phyloP scores from a whole-genome alignment of 1,284 basidiomycete species.

The Microbotryum intermedium region DNA sequence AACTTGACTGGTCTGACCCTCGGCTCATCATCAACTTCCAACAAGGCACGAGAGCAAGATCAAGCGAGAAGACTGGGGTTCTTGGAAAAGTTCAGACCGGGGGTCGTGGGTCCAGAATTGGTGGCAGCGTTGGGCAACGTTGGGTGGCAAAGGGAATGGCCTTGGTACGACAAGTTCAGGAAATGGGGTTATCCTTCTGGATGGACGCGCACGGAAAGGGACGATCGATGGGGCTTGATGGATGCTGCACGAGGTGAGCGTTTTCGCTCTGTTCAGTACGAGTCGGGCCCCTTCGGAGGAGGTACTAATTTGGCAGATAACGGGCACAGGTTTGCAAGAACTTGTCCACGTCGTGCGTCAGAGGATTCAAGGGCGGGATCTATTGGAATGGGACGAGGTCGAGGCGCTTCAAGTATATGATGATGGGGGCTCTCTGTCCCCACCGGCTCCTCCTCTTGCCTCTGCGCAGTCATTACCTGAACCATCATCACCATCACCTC shows the following conservation, averaged over 20 bases:
- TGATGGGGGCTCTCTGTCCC: neutral
- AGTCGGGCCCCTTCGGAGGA: neutral
- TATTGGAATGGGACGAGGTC: neutral
- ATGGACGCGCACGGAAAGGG: conserved; percentile 1
- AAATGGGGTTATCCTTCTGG: conserved; percentile 18
- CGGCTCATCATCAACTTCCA: neutral
- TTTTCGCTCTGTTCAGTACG: no score
- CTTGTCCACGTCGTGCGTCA: neutral
- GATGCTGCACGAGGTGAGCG: conserved; percentile 6
- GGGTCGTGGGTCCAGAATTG: conserved; percentile 8
- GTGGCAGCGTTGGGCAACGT: neutral
- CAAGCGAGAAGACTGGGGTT: neutral
- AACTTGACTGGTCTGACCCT: neutral
- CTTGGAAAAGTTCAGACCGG: conserved; percentile 7
- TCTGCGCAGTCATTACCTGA: neutral
- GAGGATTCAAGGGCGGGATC: neutral
- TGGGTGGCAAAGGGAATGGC: neutral
- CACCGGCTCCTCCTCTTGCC: neutral
- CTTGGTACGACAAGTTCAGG: conserved; percentile 11
- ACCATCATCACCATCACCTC: no score
- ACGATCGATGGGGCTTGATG: neutral
- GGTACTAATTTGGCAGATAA: neutral
- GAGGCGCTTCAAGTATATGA: conserved; percentile 7
- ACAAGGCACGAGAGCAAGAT: neutral
- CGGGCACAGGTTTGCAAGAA: neutral